Percentiles rank a stretch among this genome's conserved stretches.
These are phyloP conservation scores for Caloboletus inedulis DNA, from an alignment of 1,284 basidiomycete species.

Conservation along the genomic window DNA sequence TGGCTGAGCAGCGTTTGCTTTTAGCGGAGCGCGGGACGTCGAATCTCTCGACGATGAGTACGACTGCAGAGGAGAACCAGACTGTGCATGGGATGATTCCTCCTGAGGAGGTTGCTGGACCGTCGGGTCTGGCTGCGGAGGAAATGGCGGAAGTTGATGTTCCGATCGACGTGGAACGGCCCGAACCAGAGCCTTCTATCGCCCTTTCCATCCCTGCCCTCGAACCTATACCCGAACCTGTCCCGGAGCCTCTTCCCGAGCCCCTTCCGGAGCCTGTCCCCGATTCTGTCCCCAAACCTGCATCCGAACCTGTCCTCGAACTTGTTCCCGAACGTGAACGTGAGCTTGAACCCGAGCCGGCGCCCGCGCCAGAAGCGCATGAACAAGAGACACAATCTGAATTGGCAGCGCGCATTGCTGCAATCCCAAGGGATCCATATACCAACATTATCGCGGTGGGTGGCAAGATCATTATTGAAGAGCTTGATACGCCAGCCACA, in stretches of 20 bases:
- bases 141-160: conserved; percentile 17
- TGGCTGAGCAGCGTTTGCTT: background rate
- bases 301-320: background rate
- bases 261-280: background rate
- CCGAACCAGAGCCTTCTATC: conserved; percentile 8
- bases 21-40: conserved; percentile 43
- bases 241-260: background rate
- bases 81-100: conserved; percentile 29
- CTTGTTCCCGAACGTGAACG: background rate
- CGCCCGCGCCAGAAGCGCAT: background rate
- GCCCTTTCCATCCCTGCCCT: background rate
- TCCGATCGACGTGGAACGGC: conserved; percentile 16
- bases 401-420: conserved; percentile 26
- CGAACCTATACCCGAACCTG: conserved; percentile 3
- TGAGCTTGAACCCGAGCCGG: background rate
- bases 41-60: conserved; percentile 49
- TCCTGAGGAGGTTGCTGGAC: conserved; percentile 22
- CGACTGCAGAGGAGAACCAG: conserved; percentile 48
- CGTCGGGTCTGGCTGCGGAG: conserved; percentile 25
- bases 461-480: conserved; percentile 58
- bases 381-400: conserved; percentile 15
- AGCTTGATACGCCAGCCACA: conserved; percentile 64
- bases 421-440: conserved; percentile 29
- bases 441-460: conserved; percentile 35
- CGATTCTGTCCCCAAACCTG: background rate